Conservation (phyloP, 139 green algal species). For the Chlorella sp. region DNA sequence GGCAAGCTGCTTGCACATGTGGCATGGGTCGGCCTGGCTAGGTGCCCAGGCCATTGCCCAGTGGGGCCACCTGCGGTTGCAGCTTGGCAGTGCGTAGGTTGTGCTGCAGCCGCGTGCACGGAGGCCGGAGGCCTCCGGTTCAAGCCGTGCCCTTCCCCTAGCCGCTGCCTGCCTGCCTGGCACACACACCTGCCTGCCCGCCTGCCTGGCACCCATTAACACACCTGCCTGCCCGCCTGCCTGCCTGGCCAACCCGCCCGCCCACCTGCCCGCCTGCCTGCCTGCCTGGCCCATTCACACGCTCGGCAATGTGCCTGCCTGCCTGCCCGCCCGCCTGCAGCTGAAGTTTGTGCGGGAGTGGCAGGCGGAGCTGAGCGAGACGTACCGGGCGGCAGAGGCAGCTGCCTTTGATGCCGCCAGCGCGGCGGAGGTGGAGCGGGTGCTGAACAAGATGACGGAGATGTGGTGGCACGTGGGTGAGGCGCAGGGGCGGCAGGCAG, state of each 20-base stretch:
- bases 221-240: too few relatives aligned
- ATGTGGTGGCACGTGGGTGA: conserved; percentile 21
- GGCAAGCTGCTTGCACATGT: neutral
- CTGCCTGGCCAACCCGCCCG: too few relatives aligned
- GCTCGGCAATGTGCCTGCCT: neutral
- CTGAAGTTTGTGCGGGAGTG: neutral
- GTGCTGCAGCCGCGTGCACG: too few relatives aligned
- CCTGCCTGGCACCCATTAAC: neutral
- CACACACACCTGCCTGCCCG: too few relatives aligned
- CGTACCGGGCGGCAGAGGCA: neutral
- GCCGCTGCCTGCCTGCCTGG: too few relatives aligned
- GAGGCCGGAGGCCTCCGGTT: too few relatives aligned
- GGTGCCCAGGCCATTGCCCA: too few relatives aligned
- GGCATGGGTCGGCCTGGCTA: too few relatives aligned
- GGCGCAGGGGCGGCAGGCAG: neutral
- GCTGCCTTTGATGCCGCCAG: neutral
- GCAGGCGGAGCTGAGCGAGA: conserved; percentile 3
- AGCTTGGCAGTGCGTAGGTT: too few relatives aligned
- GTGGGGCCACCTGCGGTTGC: too few relatives aligned
- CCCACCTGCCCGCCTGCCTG: neutral
- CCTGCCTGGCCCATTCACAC: neutral
- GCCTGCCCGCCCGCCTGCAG: neutral
- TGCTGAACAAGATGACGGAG: neutral
- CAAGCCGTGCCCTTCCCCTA: too few relatives aligned
- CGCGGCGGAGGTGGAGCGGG: neutral